Base-by-base conservation (phyloP, 192 early-diverging fungal genomes). In the Jimgerdemannia flammicorona region DNA sequence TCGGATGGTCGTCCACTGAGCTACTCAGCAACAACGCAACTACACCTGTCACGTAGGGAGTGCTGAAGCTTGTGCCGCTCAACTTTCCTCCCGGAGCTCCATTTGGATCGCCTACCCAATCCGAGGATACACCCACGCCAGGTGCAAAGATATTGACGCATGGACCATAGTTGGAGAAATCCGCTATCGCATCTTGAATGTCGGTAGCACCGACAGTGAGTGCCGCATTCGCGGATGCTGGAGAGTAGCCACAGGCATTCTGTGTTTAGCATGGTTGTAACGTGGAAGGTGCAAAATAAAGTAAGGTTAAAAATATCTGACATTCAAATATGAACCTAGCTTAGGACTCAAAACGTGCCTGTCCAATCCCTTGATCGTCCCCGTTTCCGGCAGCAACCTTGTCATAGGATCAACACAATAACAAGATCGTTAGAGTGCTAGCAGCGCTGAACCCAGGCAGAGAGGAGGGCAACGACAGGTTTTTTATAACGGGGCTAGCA, bases 101-200 rank as follows among this genome's bases (percentile, higher is more conserved):
- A 41, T 41, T 68, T 59, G 49, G 49, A 14, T 59, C 49, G 6
- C 67, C 67, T 20, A 68, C 19, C 29, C 40, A 68, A 40, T 68
- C 74, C 49, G 79, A 81, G 29, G 66, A 17, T 18, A 81, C 70
- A 14, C 18, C 42, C 0, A 72, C 83, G 4, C 79, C 86, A 0
- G 85, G 88, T 0, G 84, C 88, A 72, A 85, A 83, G 18, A 90
- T 68, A 67, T 82, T 82, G 3, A 90, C 86, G 43, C 88, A 90
- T 43, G 65, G 73, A 1, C 88, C 88, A 66, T 68, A 80, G 70
- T 90, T 90, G 3, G 85, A 86, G 69, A 84, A 89, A 4, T 66
- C 20, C 1, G 88, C 80, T 64, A 87, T 69, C 10, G 73, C 71
- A 67, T 89, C 88, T 0, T 64, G 40, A 3, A 54, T 29, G 69